Conservation (phyloP, 805 yeast species). For the Candida quercuum region DNA sequence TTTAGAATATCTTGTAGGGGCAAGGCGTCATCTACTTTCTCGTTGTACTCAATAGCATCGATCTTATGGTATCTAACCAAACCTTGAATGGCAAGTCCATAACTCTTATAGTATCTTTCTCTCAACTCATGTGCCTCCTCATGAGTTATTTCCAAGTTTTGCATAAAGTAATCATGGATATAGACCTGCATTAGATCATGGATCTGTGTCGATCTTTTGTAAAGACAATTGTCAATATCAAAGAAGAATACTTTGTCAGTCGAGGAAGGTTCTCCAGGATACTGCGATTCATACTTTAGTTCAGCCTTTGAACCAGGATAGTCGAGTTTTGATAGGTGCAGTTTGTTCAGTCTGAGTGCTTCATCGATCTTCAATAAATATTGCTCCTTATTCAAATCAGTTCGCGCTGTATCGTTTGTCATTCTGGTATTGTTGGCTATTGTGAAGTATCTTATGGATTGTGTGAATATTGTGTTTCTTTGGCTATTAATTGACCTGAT, state of each 20-base stretch:
- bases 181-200: slow-evolving; percentile 85
- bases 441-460: no score
- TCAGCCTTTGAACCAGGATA: background rate
- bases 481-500: no score
- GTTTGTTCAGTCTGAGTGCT: background rate
- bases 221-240: slow-evolving; percentile 92
- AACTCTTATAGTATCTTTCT: slow-evolving; percentile 70
- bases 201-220: slow-evolving; percentile 66
- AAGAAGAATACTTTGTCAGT: slow-evolving; percentile 56
- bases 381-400: background rate
- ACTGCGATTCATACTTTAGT: background rate
- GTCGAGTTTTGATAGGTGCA: background rate
- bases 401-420: no score
- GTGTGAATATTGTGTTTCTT: no score
- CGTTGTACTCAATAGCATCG: slow-evolving; percentile 84
- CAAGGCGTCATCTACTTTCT: slow-evolving; percentile 84
- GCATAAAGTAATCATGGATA: slow-evolving; percentile 77
- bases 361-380: background rate
- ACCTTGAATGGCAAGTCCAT: slow-evolving; percentile 93
- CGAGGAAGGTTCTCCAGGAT: background rate
- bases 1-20: slow-evolving; percentile 75
- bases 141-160: slow-evolving; percentile 52
- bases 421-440: no score
- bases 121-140: slow-evolving; percentile 74
- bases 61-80: slow-evolving; percentile 58